Percentiles rank a stretch among this genome's conserved stretches.
Conservation (phyloP, 2,329 filamentous ascomycete genomes). For the Xylariaceae sp. region DNA sequence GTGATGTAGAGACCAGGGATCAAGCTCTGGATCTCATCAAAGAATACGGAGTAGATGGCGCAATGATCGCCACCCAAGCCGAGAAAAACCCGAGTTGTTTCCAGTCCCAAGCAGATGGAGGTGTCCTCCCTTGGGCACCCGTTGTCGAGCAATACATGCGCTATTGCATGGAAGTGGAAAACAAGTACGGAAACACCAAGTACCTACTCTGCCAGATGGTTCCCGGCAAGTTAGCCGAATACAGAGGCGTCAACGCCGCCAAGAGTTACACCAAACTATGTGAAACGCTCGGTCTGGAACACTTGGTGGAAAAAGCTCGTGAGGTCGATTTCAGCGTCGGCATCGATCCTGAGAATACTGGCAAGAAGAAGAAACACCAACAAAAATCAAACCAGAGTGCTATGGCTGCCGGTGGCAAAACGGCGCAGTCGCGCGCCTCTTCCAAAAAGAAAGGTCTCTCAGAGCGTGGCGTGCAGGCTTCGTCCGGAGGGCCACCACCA, state of each 20-base stretch:
- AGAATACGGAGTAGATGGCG: slow-evolving; percentile 84
- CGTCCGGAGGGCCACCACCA: too few relatives aligned
- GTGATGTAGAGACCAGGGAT: slow-evolving; percentile 75
- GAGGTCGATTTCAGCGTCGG: slow-evolving; percentile 62
- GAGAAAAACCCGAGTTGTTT: slow-evolving; percentile 92
- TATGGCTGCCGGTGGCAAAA: slow-evolving; percentile 46
- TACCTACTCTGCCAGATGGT: slow-evolving; percentile 83
- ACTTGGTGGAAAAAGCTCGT: slow-evolving; percentile 60
- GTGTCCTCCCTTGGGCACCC: slow-evolving; percentile 72
- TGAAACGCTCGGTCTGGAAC: slow-evolving; percentile 58
- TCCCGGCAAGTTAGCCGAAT: slow-evolving; percentile 68
- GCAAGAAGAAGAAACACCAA: slow-evolving; percentile 33
- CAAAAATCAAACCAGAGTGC: slow-evolving; percentile 37
- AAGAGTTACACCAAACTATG: slow-evolving; percentile 72
- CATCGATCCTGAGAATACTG: slow-evolving; percentile 49
- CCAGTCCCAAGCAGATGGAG: slow-evolving; percentile 56
- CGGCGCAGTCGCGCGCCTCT: slow-evolving; percentile 34
- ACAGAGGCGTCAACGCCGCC: slow-evolving; percentile 56
- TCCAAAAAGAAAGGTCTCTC: slow-evolving; percentile 29
- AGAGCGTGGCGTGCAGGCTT: slow-evolving; percentile 28
- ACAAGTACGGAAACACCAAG: slow-evolving; percentile 90
- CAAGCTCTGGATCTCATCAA: slow-evolving; percentile 66
- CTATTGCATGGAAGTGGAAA: slow-evolving; percentile 71
- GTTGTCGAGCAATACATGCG: slow-evolving; percentile 74
- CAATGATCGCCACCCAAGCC: slow-evolving; percentile 93